These are phyloP conservation scores for Verticillium alfalfae DNA, from an alignment of 2,329 filamentous ascomycete genomes.

Conservation along the genomic window DNA sequence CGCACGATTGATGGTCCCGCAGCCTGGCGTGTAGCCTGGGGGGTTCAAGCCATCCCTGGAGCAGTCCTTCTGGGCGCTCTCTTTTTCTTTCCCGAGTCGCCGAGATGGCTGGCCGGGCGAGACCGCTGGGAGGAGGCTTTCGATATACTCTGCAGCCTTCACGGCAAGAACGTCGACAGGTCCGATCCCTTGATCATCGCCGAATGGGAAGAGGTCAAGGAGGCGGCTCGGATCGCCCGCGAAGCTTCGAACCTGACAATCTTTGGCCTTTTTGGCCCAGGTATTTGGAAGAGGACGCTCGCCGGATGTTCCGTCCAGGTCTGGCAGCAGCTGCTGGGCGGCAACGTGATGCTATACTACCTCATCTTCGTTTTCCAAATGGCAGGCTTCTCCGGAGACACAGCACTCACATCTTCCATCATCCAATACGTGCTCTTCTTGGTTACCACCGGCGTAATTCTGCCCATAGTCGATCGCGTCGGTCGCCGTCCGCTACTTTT, in stretches of 20 bases:
- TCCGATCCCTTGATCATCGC: constrained; percentile 50
- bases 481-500: constrained; percentile 42
- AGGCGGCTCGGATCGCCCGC: constrained; percentile 29
- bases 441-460: constrained; percentile 42
- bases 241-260: constrained; percentile 32
- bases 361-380: constrained; percentile 59
- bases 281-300: constrained; percentile 44
- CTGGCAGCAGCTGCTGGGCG: constrained; percentile 51
- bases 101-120: constrained; percentile 41
- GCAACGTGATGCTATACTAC: constrained; percentile 55
- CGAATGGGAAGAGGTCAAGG: constrained; percentile 49
- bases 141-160: constrained; percentile 52
- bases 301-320: constrained; percentile 48
- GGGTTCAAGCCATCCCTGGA: constrained; percentile 2
- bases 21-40: constrained; percentile 48
- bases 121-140: constrained; percentile 63
- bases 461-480: constrained; percentile 43
- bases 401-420: constrained; percentile 40
- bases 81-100: constrained; percentile 3
- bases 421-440: constrained; percentile 53
- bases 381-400: constrained; percentile 40
- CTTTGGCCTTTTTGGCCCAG: constrained; percentile 37
- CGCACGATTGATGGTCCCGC: constrained; percentile 50
- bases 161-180: constrained; percentile 44
- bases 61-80: constrained; percentile 2